Conservation (phyloP, 257 asterid genomes). For the Solanum pinnatisectum region DNA sequence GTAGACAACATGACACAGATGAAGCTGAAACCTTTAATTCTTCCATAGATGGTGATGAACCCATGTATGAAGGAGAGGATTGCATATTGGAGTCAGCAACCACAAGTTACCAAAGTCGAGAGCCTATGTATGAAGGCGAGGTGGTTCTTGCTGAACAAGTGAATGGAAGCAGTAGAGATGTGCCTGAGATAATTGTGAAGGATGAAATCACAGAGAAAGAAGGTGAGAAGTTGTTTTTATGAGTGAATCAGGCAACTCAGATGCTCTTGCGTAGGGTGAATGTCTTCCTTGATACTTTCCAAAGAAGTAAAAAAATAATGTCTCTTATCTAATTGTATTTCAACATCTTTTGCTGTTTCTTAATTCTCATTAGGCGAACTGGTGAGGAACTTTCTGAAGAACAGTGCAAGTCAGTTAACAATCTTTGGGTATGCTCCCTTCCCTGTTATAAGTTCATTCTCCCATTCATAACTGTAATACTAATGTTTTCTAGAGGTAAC, state of each 20-base stretch:
- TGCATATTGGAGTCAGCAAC: constrained; percentile 58
- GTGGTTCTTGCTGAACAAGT: constrained; percentile 75
- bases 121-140: constrained; percentile 97
- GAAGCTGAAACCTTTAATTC: constrained; percentile 36
- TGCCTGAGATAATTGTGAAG: constrained; percentile 19
- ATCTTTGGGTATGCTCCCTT: constrained; percentile 59
- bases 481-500: constrained; percentile 2
- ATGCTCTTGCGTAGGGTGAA: neutral
- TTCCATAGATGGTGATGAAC: constrained; percentile 45
- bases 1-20: constrained; percentile 15
- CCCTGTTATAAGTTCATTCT: neutral
- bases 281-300: neutral
- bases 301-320: neutral
- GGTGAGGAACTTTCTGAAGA: constrained; percentile 59
- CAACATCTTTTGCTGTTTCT: neutral
- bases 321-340: neutral
- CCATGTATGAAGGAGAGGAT: constrained; percentile 93
- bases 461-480: neutral
- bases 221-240: constrained; percentile 38
- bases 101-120: constrained; percentile 37
- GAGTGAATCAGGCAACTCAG: neutral
- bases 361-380: constrained; percentile 58
- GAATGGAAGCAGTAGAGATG: constrained; percentile 23
- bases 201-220: constrained; percentile 42
- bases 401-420: constrained; percentile 93